Conservation (phyloP, 495 filamentous ascomycete genomes). For the Thermothielavioides terrestris region DNA sequence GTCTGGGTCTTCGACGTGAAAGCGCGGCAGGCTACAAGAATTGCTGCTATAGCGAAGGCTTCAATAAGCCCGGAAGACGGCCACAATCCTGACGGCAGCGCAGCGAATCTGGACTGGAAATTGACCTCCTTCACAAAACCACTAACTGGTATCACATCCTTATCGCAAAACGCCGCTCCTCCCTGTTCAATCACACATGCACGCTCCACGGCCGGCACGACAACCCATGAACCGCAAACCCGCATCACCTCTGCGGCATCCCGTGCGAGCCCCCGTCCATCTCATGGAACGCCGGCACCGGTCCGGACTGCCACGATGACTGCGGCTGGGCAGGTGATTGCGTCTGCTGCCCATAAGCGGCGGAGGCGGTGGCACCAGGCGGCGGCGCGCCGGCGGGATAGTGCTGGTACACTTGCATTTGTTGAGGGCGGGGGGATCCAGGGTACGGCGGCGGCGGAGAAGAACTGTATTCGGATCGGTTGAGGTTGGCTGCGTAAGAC, state of each 20-base stretch:
- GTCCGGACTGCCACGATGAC: conserved; percentile 34
- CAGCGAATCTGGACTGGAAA: no score
- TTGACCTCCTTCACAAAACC: no score
- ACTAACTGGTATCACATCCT: no score
- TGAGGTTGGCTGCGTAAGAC: no score
- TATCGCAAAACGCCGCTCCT: no score
- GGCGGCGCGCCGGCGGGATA: neutral
- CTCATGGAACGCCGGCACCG: conserved; percentile 29
- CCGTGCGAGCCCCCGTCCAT: conserved; percentile 25
- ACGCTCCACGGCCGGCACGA: no score
- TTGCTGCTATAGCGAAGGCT: no score
- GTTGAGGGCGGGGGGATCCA: neutral
- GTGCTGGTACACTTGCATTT: neutral
- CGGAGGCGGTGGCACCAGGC: neutral
- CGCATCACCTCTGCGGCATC: conserved; percentile 1
- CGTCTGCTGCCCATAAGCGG: conserved; percentile 3
- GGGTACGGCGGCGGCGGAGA: neutral
- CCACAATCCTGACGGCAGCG: no score
- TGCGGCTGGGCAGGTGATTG: conserved; percentile 17
- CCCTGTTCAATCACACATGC: neutral
- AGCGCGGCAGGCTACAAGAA: no score
- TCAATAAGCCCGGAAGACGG: no score
- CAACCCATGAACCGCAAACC: neutral
- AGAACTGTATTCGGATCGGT: conserved; percentile 8
- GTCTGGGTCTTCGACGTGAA: no score